Conservation (phyloP, 208 protist species). For the Acanthamoeba polyphaga region DNA sequence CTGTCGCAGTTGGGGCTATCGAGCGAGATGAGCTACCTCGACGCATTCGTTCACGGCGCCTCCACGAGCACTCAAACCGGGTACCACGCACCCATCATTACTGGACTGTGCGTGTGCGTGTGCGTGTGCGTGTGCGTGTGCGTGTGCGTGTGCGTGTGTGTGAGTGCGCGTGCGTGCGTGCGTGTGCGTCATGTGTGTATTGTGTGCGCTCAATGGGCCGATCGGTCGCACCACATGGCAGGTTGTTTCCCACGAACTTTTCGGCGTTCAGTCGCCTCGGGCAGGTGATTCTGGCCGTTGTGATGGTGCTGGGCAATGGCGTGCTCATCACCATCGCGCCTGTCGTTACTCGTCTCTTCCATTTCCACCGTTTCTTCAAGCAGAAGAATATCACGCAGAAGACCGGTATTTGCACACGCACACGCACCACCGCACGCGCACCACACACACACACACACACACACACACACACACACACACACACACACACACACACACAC, state of each 20-base stretch:
- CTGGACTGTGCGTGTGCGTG: too few relatives aligned
- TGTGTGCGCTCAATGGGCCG: neutral
- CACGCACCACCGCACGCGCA: neutral
- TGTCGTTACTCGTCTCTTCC: neutral
- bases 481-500: too few relatives aligned
- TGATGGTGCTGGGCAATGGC: conserved; percentile 13
- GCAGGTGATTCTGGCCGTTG: neutral
- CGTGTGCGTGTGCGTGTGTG: too few relatives aligned
- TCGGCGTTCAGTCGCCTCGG: neutral
- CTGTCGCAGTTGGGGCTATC: neutral
- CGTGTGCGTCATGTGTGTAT: too few relatives aligned
- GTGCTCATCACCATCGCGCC: neutral
- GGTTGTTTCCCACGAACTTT: neutral
- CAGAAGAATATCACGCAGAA: neutral
- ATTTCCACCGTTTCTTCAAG: neutral
- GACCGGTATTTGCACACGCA: too few relatives aligned
- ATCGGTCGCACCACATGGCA: neutral
- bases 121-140: neutral
- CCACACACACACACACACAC: too few relatives aligned
- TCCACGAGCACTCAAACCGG: neutral
- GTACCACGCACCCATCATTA: neutral
- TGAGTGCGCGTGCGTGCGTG: too few relatives aligned
- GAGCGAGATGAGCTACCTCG: neutral
- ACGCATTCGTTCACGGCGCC: neutral
- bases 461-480: too few relatives aligned